A percentile compares a stretch with the other conserved stretches of the same genome.
Evolutionary conservation across 495 filamentous ascomycete genomes (phyloP).

Genomic region (Tuber indicum): DNA sequence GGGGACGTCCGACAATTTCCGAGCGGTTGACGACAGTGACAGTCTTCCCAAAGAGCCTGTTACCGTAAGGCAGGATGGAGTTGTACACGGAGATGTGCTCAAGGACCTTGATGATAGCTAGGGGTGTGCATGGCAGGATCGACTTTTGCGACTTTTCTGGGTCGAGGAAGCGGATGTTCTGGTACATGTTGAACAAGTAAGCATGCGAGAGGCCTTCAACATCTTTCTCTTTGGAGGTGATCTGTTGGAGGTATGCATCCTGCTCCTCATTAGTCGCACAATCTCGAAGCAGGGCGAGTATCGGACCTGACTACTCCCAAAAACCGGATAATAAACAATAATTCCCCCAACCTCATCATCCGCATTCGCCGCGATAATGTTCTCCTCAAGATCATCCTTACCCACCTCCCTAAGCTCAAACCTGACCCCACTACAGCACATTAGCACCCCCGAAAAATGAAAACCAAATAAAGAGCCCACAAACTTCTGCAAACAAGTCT

Average conservation of each 20-base stretch:
- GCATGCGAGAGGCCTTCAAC: conserved; percentile 91
- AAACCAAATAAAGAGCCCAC: conserved; percentile 34
- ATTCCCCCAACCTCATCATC: conserved; percentile 79
- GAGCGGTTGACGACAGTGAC: conserved; percentile 92
- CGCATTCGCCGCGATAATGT: conserved; percentile 71
- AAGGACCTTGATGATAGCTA: conserved; percentile 92
- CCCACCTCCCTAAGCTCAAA: conserved; percentile 76
- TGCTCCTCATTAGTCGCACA: conserved; percentile 47
- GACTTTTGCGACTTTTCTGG: conserved; percentile 73
- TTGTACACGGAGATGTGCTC: conserved; percentile 96
- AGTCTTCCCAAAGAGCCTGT: conserved; percentile 80
- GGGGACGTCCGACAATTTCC: conserved; percentile 87
- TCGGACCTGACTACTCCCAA: conserved; percentile 45
- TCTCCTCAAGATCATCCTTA: conserved; percentile 82
- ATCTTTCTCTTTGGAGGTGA: conserved; percentile 83
- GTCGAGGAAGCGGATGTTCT: conserved; percentile 93
- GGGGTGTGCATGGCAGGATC: conserved; percentile 88
- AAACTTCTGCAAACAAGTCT: conserved; percentile 92
- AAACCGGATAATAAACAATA: conserved; percentile 98
- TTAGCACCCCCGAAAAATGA: conserved; percentile 13
- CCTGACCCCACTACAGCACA: conserved; percentile 63
- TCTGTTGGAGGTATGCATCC: conserved; percentile 90
- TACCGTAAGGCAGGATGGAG: conserved; percentile 87
- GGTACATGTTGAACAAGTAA: conserved; percentile 98
- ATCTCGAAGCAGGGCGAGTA: conserved; percentile 36